A percentile compares a stretch with the other conserved stretches of the same genome.
phyloP scores from a whole-genome alignment of 2,329 filamentous ascomycete genomes.

The Harringtonia lauricola region DNA sequence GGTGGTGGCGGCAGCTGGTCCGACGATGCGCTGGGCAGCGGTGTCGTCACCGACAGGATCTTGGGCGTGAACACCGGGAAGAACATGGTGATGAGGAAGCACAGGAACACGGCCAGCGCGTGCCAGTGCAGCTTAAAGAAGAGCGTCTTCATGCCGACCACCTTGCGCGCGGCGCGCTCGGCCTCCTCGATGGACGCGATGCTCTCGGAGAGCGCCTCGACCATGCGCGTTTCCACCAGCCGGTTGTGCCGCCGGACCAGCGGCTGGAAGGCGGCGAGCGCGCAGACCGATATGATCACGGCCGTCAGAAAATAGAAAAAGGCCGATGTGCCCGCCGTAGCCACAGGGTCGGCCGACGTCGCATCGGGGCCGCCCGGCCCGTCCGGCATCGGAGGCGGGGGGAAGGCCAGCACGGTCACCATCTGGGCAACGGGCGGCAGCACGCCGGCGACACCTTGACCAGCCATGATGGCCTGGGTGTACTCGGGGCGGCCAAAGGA shows the following conservation, averaged over 20 bases:
- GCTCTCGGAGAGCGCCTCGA: slow-evolving; percentile 36
- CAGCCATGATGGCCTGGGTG: slow-evolving; percentile 92
- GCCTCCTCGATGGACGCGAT: slow-evolving; percentile 39
- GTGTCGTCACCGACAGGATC: slow-evolving; percentile 35
- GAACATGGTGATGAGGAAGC: slow-evolving; percentile 81
- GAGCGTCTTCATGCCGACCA: slow-evolving; percentile 48
- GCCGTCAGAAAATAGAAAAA: slow-evolving; percentile 89
- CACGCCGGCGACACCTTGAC: slow-evolving; percentile 85
- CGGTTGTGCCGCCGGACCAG: slow-evolving; percentile 52
- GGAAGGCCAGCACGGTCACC: slow-evolving; percentile 61
- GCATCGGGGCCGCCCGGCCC: not conserved
- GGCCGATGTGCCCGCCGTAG: slow-evolving; percentile 52
- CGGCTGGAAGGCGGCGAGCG: slow-evolving; percentile 64
- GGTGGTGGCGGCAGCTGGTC: not conserved
- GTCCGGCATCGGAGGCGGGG: slow-evolving; percentile 17
- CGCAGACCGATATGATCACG: slow-evolving; percentile 58
- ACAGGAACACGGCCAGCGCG: slow-evolving; percentile 64
- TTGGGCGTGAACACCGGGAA: slow-evolving; percentile 84
- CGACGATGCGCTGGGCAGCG: slow-evolving; percentile 18
- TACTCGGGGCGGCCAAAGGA: slow-evolving; percentile 81
- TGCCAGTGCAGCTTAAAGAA: slow-evolving; percentile 72
- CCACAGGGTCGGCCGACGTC: slow-evolving; percentile 14
- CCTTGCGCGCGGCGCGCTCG: slow-evolving; percentile 37
- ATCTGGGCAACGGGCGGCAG: slow-evolving; percentile 83
- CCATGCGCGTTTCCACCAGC: slow-evolving; percentile 37